Evolutionary conservation across 2,329 filamentous ascomycete genomes (phyloP).

Genomic region (Aspergillus sojae): DNA sequence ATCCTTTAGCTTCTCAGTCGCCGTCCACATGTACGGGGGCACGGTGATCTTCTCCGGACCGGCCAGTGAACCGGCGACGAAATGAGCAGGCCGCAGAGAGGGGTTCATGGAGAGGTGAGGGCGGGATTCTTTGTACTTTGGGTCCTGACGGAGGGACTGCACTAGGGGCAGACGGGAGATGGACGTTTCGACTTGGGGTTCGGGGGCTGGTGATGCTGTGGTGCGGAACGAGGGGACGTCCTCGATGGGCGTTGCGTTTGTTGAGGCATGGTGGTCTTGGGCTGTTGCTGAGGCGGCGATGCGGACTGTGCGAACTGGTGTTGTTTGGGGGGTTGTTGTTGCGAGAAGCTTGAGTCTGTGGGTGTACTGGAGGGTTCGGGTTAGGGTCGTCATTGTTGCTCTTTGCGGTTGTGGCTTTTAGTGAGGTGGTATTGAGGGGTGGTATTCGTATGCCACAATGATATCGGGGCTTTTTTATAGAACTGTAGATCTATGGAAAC

Average conservation of each 20-base stretch:
- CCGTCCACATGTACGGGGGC: conserved; percentile 63
- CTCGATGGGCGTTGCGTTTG: conserved; percentile 1
- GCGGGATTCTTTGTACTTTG: conserved; percentile 70
- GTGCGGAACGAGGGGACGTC: conserved; percentile 34
- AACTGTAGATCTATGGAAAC: not conserved
- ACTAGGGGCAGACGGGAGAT: conserved; percentile 65
- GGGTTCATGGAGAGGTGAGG: conserved; percentile 82
- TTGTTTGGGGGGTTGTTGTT: conserved; percentile 8
- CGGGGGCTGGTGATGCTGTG: not conserved
- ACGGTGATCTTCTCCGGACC: conserved; percentile 74
- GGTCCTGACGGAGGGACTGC: conserved; percentile 63
- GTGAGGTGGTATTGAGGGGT: not conserved
- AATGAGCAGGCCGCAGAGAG: conserved; percentile 67
- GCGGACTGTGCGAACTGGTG: conserved; percentile 1
- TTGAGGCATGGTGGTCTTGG: conserved; percentile 11
- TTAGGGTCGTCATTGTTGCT: conserved; percentile 13
- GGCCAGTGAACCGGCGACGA: conserved; percentile 76
- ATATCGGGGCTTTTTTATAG: not conserved
- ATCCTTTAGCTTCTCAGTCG: conserved; percentile 8
- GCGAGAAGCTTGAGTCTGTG: conserved; percentile 5
- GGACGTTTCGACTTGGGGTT: conserved; percentile 23
- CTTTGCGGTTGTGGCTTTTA: not conserved
- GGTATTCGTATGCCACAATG: not conserved
- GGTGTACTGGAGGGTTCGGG: conserved; percentile 10
- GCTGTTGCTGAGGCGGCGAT: conserved; percentile 10